phyloP scores from a whole-genome alignment of 2,329 filamentous ascomycete genomes.

The Fusarium sp. region DNA sequence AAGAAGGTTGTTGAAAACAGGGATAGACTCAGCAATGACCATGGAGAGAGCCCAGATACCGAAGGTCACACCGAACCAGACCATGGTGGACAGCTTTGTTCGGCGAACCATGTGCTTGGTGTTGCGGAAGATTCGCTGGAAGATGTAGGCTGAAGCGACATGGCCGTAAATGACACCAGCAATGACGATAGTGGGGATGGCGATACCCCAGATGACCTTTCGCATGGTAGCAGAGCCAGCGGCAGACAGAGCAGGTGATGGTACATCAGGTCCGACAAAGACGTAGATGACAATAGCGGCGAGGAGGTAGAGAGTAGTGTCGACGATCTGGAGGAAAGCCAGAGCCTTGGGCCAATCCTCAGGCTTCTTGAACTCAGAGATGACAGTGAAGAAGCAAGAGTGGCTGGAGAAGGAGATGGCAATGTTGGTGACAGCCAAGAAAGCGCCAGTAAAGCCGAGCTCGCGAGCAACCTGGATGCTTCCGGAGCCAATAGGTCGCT shows the following conservation, averaged over 20 bases:
- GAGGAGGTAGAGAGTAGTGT: slow-evolving; percentile 70
- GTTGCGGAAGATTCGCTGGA: slow-evolving; percentile 69
- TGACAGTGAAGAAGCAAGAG: slow-evolving; percentile 75
- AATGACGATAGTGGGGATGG: slow-evolving; percentile 72
- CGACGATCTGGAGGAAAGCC: slow-evolving; percentile 66
- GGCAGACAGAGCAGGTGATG: slow-evolving; percentile 73
- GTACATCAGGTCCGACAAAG: slow-evolving; percentile 69
- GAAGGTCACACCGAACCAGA: slow-evolving; percentile 68
- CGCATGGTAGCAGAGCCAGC: slow-evolving; percentile 61
- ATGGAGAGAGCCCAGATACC: slow-evolving; percentile 69
- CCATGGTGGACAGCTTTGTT: slow-evolving; percentile 60
- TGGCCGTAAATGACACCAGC: slow-evolving; percentile 77
- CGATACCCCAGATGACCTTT: slow-evolving; percentile 75
- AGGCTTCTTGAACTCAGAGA: slow-evolving; percentile 71
- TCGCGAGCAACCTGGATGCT: slow-evolving; percentile 48
- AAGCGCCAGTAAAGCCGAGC: slow-evolving; percentile 61
- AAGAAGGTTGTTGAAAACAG: slow-evolving; percentile 73
- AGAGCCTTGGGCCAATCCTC: slow-evolving; percentile 50
- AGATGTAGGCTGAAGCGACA: slow-evolving; percentile 73
- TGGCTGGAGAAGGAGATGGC: slow-evolving; percentile 73
- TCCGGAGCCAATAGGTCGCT: slow-evolving; percentile 49
- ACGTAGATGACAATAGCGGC: slow-evolving; percentile 74
- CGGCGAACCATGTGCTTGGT: slow-evolving; percentile 64
- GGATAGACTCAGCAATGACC: slow-evolving; percentile 75
- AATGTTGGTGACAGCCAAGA: slow-evolving; percentile 70